Evolutionary conservation across 1,139 yeast genomes (phyloP).

Genomic region (Sugiyamaella grinbergsii): DNA sequence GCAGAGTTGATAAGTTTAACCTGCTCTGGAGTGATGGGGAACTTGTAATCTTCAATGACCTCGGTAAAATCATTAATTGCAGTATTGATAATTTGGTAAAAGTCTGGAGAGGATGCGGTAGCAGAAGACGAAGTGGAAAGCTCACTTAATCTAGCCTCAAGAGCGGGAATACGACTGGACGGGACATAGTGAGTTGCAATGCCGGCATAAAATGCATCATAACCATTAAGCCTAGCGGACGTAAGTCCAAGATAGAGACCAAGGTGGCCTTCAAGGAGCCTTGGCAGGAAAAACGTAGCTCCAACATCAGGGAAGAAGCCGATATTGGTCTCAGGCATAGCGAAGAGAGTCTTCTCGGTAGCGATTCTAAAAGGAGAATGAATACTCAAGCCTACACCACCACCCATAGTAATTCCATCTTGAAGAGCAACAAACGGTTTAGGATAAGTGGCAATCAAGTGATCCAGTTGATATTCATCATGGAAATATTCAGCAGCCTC

Average conservation of each 20-base stretch:
- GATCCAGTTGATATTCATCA: slow-evolving; percentile 79
- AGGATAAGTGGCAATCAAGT: slow-evolving; percentile 72
- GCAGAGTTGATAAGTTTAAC: slow-evolving; percentile 66
- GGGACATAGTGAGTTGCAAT: slow-evolving; percentile 89
- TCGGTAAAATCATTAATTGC: slow-evolving; percentile 78
- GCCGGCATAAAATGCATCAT: slow-evolving; percentile 79
- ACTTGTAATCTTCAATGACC: slow-evolving; percentile 65
- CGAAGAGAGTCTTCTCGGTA: slow-evolving; percentile 84
- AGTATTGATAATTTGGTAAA: slow-evolving; percentile 62
- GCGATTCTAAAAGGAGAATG: slow-evolving; percentile 95
- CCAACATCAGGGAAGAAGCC: slow-evolving; percentile 98
- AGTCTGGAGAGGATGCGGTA: slow-evolving; percentile 28
- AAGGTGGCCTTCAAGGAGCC: slow-evolving; percentile 73
- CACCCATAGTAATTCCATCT: slow-evolving; percentile 98
- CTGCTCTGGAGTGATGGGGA: slow-evolving; percentile 58
- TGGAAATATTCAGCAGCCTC: slow-evolving; percentile 68
- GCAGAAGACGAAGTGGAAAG: slow-evolving; percentile 38
- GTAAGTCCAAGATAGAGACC: slow-evolving; percentile 89
- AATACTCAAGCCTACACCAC: slow-evolving; percentile 90
- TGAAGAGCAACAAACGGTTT: slow-evolving; percentile 84
- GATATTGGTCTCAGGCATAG: slow-evolving; percentile 98
- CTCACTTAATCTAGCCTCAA: slow-evolving; percentile 65
- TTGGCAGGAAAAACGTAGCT: slow-evolving; percentile 83
- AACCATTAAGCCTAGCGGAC: slow-evolving; percentile 74
- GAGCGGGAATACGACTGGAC: slow-evolving; percentile 59